Evolutionary conservation across 2,329 filamentous ascomycete genomes (phyloP).

Genomic region (Nothopassalora personata): DNA sequence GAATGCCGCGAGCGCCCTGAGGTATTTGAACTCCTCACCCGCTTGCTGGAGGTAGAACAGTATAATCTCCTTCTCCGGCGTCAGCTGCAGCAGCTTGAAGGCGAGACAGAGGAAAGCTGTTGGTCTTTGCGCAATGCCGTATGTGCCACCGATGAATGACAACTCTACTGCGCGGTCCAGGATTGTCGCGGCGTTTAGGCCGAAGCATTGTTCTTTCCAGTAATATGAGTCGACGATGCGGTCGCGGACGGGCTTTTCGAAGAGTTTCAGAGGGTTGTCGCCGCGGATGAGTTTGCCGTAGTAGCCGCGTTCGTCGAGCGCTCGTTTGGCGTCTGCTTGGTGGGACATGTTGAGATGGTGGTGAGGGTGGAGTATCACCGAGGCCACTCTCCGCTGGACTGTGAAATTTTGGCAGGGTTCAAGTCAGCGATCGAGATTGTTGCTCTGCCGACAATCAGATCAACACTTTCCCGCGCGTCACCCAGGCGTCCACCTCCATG

Average conservation of each 20-base stretch:
- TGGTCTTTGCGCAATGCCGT: constrained; percentile 76
- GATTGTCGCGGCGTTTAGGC: constrained; percentile 73
- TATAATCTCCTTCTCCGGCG: constrained; percentile 72
- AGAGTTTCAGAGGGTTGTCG: constrained; percentile 88
- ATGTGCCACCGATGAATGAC: constrained; percentile 79
- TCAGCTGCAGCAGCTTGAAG: constrained; percentile 89
- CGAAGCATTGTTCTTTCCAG: constrained; percentile 99
- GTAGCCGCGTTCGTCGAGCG: constrained; percentile 89
- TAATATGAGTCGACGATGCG: constrained; percentile 94
- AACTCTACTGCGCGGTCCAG: constrained; percentile 87
- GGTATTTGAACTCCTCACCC: constrained; percentile 68
- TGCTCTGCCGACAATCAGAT: constrained; percentile 5
- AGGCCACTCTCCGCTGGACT: no score
- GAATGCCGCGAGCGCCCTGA: constrained; percentile 83
- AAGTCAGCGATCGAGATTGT: neutral
- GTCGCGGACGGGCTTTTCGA: constrained; percentile 93
- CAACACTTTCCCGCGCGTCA: neutral
- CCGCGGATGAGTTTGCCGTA: constrained; percentile 72
- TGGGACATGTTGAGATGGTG: constrained; percentile 44
- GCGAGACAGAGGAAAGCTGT: constrained; percentile 89
- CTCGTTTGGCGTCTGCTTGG: constrained; percentile 67
- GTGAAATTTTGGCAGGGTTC: neutral
- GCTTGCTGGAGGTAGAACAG: constrained; percentile 72
- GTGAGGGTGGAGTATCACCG: neutral
- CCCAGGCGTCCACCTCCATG: neutral